A percentile compares a stretch with the other conserved stretches of the same genome.
These are phyloP conservation scores for Xylaria intraflava DNA, from an alignment of 495 filamentous ascomycete species.

Conservation along the genomic window DNA sequence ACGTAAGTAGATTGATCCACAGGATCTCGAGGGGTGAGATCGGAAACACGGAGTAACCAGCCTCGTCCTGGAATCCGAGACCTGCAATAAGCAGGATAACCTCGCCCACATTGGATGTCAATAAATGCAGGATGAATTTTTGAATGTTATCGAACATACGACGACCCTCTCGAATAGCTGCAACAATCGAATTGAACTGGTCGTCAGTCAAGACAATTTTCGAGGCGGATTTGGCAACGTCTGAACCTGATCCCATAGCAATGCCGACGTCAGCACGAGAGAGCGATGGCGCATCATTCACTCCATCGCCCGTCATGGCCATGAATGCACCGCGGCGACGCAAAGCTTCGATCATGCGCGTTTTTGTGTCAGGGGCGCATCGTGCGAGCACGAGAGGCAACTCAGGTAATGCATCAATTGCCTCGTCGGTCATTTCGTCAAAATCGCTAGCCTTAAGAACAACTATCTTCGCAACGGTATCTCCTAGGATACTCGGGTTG, in stretches of 20 bases:
- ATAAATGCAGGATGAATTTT: conserved; percentile 71
- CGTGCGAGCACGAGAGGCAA: conserved; percentile 61
- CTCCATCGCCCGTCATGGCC: conserved; percentile 70
- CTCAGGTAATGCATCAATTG: conserved; percentile 53
- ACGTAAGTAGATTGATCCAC: conserved; percentile 75
- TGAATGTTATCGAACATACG: conserved; percentile 76
- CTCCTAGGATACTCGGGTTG: conserved; percentile 47
- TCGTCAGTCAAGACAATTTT: conserved; percentile 87
- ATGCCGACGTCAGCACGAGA: conserved; percentile 77
- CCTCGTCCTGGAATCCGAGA: conserved; percentile 61
- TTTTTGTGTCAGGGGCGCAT: conserved; percentile 61
- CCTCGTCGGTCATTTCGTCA: conserved; percentile 50
- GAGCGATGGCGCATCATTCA: conserved; percentile 78
- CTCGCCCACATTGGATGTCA: conserved; percentile 68
- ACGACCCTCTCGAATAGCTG: conserved; percentile 64
- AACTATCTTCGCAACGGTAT: conserved; percentile 46
- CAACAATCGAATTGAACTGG: conserved; percentile 77
- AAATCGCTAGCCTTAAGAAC: conserved; percentile 61
- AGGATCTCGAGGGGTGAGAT: conserved; percentile 68
- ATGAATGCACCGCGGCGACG: conserved; percentile 54
- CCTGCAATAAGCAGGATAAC: conserved; percentile 65
- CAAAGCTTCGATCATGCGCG: conserved; percentile 61
- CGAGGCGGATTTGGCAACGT: conserved; percentile 84
- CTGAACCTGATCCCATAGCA: conserved; percentile 80
- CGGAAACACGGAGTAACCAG: conserved; percentile 63